Evolutionary conservation across 495 filamentous ascomycete genomes (phyloP), one percentile per base, ranked within the genome.

Genomic region (Oidiodendron maius): DNA sequence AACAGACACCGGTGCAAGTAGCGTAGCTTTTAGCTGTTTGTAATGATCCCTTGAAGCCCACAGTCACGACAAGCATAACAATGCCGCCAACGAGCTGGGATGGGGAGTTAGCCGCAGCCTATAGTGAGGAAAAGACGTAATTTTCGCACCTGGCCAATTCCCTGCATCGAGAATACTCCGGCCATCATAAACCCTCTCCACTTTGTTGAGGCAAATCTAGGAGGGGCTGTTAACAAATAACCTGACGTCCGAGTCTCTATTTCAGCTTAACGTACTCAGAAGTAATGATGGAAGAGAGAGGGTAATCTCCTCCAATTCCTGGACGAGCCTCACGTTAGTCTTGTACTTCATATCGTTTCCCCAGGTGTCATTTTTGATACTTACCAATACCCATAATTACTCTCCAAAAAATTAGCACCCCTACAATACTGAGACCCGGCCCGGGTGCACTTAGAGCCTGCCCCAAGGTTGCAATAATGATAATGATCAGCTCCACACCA

Each of bases 281-380:
- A 5, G 84, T 89, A 55, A 93, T 95, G 60, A 94, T 84, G 13
- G 83, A 83, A 16, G 82, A 87, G 13, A 95, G 73, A 0, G 89
- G 90, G 59, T 91, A 93, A 63, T 94, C 90, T 51, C 87, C 87
- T 50, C 87, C 87, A 40, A 91, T 91, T 34, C 87, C 87, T n/a
- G n/a, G n/a, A n/a, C n/a, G n/a, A n/a, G n/a, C n/a, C n/a, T n/a
- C n/a, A n/a, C n/a, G n/a, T n/a, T n/a, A n/a, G n/a, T n/a, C n/a
- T n/a, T n/a, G n/a, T n/a, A n/a, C 28, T 32, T 32, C 28, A n/a
- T 8, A 32, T 8, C 8, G n/a, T 32, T 8, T 32, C 28, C 8
- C 8, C 28, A 32, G 28, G 8, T 32, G 28, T n/a, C n/a, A 32
- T n/a, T 32, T n/a, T n/a, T 8, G n/a, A 8, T 32, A 24, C n/a